phyloP scores from a whole-genome alignment of 2,329 filamentous ascomycete species.

The Arthrobotrys musiformis region DNA sequence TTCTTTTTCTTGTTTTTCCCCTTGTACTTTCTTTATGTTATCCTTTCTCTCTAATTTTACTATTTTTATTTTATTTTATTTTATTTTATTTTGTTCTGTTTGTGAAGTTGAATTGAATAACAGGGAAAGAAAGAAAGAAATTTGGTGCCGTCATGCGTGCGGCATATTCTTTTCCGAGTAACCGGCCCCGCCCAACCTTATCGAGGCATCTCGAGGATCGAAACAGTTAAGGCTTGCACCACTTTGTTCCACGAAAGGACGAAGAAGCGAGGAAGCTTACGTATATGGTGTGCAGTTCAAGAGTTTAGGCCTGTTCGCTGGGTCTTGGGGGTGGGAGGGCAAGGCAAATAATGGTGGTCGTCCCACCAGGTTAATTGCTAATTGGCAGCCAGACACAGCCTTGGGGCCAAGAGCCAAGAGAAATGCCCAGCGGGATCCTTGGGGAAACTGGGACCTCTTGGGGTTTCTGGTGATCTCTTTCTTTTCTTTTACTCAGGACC shows the following conservation, averaged over 20 bases:
- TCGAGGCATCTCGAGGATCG: conserved; percentile 41
- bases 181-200: conserved; percentile 55
- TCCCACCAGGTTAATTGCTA: conserved; percentile 46
- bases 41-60: neutral
- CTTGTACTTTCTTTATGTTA: neutral
- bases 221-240: conserved; percentile 35
- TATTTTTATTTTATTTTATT: neutral
- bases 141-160: conserved; percentile 45
- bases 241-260: conserved; percentile 40
- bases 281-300: conserved; percentile 40
- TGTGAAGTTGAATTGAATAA: neutral
- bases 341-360: conserved; percentile 1
- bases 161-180: conserved; percentile 54
- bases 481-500: conserved; percentile 10
- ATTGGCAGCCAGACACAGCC: conserved; percentile 47
- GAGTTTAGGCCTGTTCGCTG: conserved; percentile 31
- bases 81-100: neutral
- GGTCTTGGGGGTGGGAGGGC: conserved; percentile 1
- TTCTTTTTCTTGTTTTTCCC: neutral
- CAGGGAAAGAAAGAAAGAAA: neutral
- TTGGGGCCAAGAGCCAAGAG: conserved; percentile 45
- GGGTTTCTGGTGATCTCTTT: conserved; percentile 9
- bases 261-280: conserved; percentile 53
- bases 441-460: conserved; percentile 37
- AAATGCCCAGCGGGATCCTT: conserved; percentile 41